Percentiles rank a stretch among this genome's conserved stretches.
These are phyloP conservation scores for Drechmeria coniospora DNA, from an alignment of 2,329 filamentous ascomycete genomes.

Conservation along the genomic window DNA sequence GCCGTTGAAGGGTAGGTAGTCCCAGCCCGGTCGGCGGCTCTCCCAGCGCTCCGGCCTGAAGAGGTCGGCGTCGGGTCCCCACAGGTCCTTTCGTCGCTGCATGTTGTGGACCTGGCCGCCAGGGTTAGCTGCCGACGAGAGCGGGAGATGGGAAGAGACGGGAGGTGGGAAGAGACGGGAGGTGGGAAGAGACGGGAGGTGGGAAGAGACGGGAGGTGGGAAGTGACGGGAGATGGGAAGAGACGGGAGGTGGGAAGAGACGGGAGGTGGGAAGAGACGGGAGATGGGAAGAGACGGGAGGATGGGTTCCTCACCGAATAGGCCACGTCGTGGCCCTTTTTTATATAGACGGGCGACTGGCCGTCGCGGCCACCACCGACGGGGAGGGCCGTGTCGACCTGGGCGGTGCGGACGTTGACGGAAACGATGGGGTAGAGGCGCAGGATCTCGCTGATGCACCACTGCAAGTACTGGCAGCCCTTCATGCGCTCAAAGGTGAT, in stretches of 20 bases:
- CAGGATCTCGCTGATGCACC: constrained; percentile 10
- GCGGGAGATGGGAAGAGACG: neutral
- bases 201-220: neutral
- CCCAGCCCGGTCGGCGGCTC: constrained; percentile 11
- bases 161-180: too few species aligned
- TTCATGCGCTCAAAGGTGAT: constrained; percentile 11
- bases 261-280: too few species aligned
- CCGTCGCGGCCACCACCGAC: constrained; percentile 33
- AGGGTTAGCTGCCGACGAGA: too few species aligned
- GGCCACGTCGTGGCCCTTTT: constrained; percentile 26
- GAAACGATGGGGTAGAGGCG: constrained; percentile 10
- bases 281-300: too few species aligned
- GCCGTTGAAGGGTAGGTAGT: constrained; percentile 13
- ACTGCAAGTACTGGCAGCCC: constrained; percentile 10
- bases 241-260: too few species aligned
- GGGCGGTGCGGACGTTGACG: constrained; percentile 9
- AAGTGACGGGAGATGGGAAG: neutral
- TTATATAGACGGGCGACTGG: constrained; percentile 30
- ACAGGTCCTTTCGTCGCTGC: constrained; percentile 23
- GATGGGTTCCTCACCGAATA: constrained; percentile 14
- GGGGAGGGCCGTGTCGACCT: constrained; percentile 31
- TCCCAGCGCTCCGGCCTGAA: constrained; percentile 26
- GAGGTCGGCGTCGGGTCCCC: constrained; percentile 21
- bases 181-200: too few species aligned
- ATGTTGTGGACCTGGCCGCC: constrained; percentile 13